Base-by-base conservation (phyloP, 192 early-diverging fungal genomes). In the Spizellomyces punctatus region DNA sequence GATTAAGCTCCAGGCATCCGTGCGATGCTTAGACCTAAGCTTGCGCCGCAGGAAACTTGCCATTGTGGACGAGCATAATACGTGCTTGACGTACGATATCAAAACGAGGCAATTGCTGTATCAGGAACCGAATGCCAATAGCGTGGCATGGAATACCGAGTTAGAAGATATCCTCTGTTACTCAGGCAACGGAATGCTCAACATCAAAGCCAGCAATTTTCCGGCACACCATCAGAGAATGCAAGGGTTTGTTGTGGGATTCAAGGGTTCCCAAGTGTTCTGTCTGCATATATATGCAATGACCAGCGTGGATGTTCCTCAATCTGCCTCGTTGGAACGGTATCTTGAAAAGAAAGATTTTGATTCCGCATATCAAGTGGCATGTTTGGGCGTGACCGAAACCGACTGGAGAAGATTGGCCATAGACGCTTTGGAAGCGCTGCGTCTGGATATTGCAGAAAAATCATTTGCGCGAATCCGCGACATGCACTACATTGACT, bases 61-160 rank as follows among this genome's bases (percentile, higher is more conserved):
- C 4, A 79, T 88, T 16, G 83, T 88, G 2, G 87, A 88, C 61
- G 84, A 86, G 42, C 77, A 84, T 44, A 80, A 84, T 64, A 83
- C 78, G 9, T 85, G 84, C 63, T 63, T 79, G 9, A 81, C 84
- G 8, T 86, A 83, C 66, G 81, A 82, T 58, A 27, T 85, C 19
- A 78, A 78, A 70, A 75, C 72, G 10, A 84, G 83, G 58, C 80
- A 86, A 46, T 76, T 88, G 6, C 76, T 86, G 8, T 88, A 80
- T 64, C 87, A 88, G 60, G 87, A 88, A 58, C 85, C 85, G n/a
- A 78, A 85, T 49, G 83, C 83, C 5, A 79, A 77, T 62, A 76
- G 74, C 56, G 83, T 88, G 3, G 77, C 84, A 10, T 88, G 87
- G 86, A 88, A 88, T 62, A 67, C 78, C 19, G 87, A 88, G 46